phyloP scores from a whole-genome alignment of 2,329 filamentous ascomycete species.

The Fusarium staphyleae region DNA sequence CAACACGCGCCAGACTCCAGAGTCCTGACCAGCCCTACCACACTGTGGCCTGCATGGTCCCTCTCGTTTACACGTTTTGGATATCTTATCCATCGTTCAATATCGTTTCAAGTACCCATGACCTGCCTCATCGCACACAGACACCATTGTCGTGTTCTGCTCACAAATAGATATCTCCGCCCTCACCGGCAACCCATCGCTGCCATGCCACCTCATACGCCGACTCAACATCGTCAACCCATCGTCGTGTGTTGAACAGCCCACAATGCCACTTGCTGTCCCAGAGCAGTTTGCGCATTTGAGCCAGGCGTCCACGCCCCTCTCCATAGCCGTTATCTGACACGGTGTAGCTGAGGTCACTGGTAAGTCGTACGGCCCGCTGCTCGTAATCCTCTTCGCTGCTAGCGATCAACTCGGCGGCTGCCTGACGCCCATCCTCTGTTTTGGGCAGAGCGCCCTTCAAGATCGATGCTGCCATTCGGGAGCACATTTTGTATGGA shows the following conservation, averaged over 20 bases:
- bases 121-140: not conserved
- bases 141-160: not conserved
- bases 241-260: constrained; percentile 88
- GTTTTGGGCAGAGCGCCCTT: constrained; percentile 83
- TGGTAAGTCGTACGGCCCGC: constrained; percentile 72
- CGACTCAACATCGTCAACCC: constrained; percentile 87
- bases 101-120: constrained; percentile 2
- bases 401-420: constrained; percentile 76
- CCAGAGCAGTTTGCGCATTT: constrained; percentile 83
- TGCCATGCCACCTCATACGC: constrained; percentile 91
- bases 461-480: constrained; percentile 95
- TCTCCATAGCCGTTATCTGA: constrained; percentile 55
- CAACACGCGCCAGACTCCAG: constrained; percentile 21
- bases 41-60: constrained; percentile 13
- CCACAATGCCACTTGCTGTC: constrained; percentile 84
- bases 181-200: constrained; percentile 83
- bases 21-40: constrained; percentile 9
- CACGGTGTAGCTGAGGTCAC: constrained; percentile 65
- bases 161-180: constrained; percentile 89
- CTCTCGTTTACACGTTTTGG: constrained; percentile 13
- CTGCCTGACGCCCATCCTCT: constrained; percentile 70
- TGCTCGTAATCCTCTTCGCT: constrained; percentile 87
- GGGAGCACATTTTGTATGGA: constrained; percentile 97
- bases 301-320: constrained; percentile 73
- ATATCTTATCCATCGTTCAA: constrained; percentile 2